Base-by-base conservation (phyloP, 1,284 basidiomycete species). In the Ceratobasidium sp. region DNA sequence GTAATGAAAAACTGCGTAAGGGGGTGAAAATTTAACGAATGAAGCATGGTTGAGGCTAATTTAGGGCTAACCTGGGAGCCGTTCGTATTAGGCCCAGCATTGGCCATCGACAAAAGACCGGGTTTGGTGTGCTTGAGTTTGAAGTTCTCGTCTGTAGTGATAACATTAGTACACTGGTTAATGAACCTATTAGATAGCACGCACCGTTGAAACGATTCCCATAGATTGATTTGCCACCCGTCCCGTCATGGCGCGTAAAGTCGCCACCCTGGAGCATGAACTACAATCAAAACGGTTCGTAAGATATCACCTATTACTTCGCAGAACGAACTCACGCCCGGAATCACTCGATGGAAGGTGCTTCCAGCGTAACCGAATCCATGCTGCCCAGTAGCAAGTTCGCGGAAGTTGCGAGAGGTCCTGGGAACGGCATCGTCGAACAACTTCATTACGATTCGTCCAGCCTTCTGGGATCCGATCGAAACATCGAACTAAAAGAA, bases 221-320 rank as follows among this genome's bases (percentile, higher is more conserved):
- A 79, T 97, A 98, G 83, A 99, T 98, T 31, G 92, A 95, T 84
- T 92, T 92, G 72, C 94, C 95, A 76, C 97, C 97, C 0, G 95
- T 98, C 17, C 97, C 97, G 80, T 98, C 90, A 47, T 82, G 80
- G 22, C 79, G 81, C 76, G 14, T 50, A 22, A 54, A 50, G 91
- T 85, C 84, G 47, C 83, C 83, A 50, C 82, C 83, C 82, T 96
- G 94, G 66, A 94, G 82, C 94, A 95, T 95, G 85, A 95, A 95
- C 36, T 81, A 41, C 36, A 41, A 74, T 79, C 76, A 36, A 79
- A 75, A 73, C 80, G n/a, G 29, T 22, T 51, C 22, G 36, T 11
- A 11, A 11, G 6, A 41, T 4, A 41, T 41, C 36, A 41, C 4
- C 6, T 41, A 41, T 48, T 48, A 19, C 19, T 24, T 24, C 6